Percentiles rank a stretch among this genome's conserved stretches.
Conservation (phyloP, 140 eudicot species). For the Oenanthe javanica region DNA sequence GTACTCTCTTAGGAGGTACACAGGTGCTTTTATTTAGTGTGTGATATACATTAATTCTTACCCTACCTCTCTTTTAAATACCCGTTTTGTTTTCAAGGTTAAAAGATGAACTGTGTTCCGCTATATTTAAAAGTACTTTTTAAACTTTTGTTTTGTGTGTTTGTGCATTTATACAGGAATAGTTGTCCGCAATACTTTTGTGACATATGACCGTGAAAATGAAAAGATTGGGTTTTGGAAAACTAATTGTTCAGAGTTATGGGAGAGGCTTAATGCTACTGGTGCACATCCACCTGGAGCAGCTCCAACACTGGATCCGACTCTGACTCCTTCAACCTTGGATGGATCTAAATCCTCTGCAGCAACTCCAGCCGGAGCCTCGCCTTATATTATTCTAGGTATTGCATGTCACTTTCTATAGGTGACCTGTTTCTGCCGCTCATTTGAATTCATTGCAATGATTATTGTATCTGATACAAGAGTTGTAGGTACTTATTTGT, state of each 20-base stretch:
- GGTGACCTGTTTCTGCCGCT: not conserved
- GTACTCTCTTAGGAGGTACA: constrained; percentile 96
- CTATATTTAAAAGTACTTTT: not conserved
- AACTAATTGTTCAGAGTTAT: constrained; percentile 90
- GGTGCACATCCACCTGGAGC: constrained; percentile 30
- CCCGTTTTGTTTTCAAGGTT: not conserved
- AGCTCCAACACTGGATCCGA: not conserved
- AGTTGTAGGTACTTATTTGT: not conserved
- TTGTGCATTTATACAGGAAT: constrained; percentile 45
- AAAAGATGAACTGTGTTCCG: not conserved
- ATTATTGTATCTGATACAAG: not conserved
- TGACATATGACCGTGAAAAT: constrained; percentile 91
- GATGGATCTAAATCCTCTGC: constrained; percentile 30
- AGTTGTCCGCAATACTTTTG: constrained; percentile 80
- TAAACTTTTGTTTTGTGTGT: not conserved
- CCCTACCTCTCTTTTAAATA: not conserved
- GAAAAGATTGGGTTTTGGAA: constrained; percentile 90
- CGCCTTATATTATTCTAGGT: constrained; percentile 51
- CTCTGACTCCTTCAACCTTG: not conserved
- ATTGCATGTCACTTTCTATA: not conserved
- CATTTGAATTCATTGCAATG: not conserved
- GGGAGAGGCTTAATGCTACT: constrained; percentile 60
- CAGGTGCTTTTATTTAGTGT: constrained; percentile 10
- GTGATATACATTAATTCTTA: not conserved
- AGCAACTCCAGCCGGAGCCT: constrained; percentile 40